phyloP scores from a whole-genome alignment of 2,329 filamentous ascomycete genomes.

The Chaetomium olivaceum region DNA sequence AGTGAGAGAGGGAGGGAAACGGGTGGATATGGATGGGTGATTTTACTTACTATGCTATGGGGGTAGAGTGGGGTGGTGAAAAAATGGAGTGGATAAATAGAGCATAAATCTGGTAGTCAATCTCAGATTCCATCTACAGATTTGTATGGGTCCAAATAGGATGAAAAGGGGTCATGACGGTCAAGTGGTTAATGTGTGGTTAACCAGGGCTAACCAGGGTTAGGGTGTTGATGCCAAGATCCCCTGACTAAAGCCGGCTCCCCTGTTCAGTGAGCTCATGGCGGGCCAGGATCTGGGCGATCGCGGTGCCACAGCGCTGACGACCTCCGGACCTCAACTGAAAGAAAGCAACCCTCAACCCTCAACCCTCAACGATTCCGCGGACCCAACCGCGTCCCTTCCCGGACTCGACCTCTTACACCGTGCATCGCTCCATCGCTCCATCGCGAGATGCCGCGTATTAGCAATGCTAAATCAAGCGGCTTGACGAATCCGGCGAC shows the following conservation, averaged over 20 bases:
- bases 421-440: slow-evolving; percentile 17
- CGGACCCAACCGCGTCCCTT: background rate
- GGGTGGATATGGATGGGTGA: background rate
- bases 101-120: background rate
- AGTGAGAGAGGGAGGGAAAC: background rate
- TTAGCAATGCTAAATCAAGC: slow-evolving; percentile 29
- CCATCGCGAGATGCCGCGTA: slow-evolving; percentile 29
- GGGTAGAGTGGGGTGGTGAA: background rate
- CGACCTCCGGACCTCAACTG: background rate
- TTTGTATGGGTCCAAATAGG: background rate
- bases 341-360: slow-evolving; percentile 12
- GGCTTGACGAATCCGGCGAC: slow-evolving; percentile 25
- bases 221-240: background rate
- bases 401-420: background rate
- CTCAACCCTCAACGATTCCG: background rate
- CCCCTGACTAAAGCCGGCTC: background rate
- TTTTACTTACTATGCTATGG: too few species aligned
- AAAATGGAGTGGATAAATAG: background rate
- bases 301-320: slow-evolving; percentile 2
- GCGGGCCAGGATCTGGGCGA: background rate
- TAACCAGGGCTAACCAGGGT: too few species aligned
- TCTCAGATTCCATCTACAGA: background rate
- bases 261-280: slow-evolving; percentile 5
- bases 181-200: background rate
- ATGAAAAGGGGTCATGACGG: background rate